phyloP scores from a whole-genome alignment of 176 grass and related monocot species.

The Oryza meridionalis region DNA sequence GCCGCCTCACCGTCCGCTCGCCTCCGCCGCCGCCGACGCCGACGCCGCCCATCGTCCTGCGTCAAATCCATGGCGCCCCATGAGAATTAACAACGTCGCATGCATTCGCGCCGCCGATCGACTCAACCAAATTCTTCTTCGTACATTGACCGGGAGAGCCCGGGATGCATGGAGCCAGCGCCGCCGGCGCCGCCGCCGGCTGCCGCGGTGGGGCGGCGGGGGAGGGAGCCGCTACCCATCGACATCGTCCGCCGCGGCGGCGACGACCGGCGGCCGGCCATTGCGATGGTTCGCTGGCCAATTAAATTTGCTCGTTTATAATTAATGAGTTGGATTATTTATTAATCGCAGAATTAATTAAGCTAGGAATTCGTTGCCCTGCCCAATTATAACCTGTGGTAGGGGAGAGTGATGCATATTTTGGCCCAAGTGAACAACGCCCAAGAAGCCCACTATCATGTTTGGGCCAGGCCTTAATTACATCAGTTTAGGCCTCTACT shows the following conservation, averaged over 20 bases:
- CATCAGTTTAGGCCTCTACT: too few relatives aligned
- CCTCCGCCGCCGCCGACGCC: background rate
- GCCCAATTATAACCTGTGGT: slow-evolving; percentile 43
- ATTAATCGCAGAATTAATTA: background rate
- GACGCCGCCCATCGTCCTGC: slow-evolving; percentile 51
- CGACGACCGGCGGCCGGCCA: slow-evolving; percentile 26
- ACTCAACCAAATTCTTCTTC: too few relatives aligned
- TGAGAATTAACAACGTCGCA: background rate
- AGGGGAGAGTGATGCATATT: background rate
- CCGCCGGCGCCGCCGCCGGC: background rate
- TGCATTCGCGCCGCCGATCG: background rate
- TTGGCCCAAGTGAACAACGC: too few relatives aligned
- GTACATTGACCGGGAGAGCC: slow-evolving; percentile 49
- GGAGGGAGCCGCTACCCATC: slow-evolving; percentile 27
- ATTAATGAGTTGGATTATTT: background rate
- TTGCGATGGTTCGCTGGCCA: background rate
- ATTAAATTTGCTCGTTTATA: background rate
- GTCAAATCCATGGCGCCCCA: too few relatives aligned
- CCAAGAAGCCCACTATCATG: too few relatives aligned
- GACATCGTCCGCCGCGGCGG: slow-evolving; percentile 45
- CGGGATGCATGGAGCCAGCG: slow-evolving; percentile 33
- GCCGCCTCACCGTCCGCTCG: slow-evolving; percentile 75
- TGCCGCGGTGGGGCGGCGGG: background rate
- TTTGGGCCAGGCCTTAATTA: too few relatives aligned
- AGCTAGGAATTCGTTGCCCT: background rate